Conservation (phyloP, 352 stramenopile genomes). For the Phytophthora syringae region DNA sequence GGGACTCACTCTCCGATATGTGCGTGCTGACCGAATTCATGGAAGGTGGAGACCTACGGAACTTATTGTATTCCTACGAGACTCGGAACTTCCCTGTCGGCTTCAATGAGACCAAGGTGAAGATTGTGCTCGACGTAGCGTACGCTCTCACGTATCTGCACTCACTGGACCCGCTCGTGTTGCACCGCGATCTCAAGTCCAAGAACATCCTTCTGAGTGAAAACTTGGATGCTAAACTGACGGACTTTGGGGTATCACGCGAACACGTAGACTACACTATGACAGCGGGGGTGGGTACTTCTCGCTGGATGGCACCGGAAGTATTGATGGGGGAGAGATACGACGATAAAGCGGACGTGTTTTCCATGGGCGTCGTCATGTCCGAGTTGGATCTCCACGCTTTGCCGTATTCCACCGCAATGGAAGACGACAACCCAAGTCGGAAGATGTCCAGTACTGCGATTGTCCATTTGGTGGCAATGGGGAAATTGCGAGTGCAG, state of each 20-base stretch:
- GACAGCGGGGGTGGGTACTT: constrained; percentile 36
- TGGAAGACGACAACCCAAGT: constrained; percentile 24
- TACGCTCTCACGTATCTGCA: constrained; percentile 40
- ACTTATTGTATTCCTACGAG: constrained; percentile 25
- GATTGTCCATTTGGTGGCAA: constrained; percentile 50
- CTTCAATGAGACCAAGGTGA: constrained; percentile 34
- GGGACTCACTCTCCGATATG: constrained; percentile 35
- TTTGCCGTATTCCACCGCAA: constrained; percentile 32
- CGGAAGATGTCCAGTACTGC: constrained; percentile 40
- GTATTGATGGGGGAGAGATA: constrained; percentile 36
- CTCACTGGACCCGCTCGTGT: constrained; percentile 34
- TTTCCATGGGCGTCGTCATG: constrained; percentile 38
- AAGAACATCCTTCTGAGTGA: constrained; percentile 63
- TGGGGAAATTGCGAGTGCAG: constrained; percentile 40
- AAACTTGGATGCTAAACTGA: constrained; percentile 48
- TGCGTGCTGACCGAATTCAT: constrained; percentile 37
- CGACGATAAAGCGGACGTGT: constrained; percentile 39
- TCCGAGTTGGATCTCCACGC: constrained; percentile 37
- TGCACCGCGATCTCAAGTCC: constrained; percentile 73
- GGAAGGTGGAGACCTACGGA: constrained; percentile 32
- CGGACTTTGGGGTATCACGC: constrained; percentile 57
- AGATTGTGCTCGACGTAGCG: constrained; percentile 31
- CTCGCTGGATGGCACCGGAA: constrained; percentile 40
- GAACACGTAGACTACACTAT: constrained; percentile 30
- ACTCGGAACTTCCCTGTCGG: constrained; percentile 19